Evolutionary conservation across 257 asterid species (phyloP).

Genomic region (Plantago ovata): DNA sequence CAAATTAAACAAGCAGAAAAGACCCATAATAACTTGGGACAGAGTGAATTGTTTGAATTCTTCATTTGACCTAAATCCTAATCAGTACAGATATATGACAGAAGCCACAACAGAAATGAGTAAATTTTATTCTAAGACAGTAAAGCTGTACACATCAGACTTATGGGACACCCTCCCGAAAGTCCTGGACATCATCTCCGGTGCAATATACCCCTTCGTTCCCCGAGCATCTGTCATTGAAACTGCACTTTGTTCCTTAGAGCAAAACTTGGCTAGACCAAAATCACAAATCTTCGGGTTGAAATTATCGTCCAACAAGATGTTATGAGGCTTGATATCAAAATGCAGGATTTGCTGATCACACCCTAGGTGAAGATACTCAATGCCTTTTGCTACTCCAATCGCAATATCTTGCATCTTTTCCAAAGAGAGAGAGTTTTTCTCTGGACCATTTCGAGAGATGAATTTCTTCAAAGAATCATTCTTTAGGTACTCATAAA

Average conservation of each 20-base stretch:
- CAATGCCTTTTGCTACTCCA: slow-evolving; percentile 31
- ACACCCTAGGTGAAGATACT: slow-evolving; percentile 29
- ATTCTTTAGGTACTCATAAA: too few species aligned
- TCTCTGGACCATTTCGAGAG: too few species aligned
- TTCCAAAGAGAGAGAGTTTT: slow-evolving; percentile 14
- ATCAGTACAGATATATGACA: too few species aligned
- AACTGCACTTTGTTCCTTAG: slow-evolving; percentile 22
- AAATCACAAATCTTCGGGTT: slow-evolving; percentile 32
- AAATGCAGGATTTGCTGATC: slow-evolving; percentile 32
- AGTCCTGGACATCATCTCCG: slow-evolving; percentile 24
- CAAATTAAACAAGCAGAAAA: too few species aligned
- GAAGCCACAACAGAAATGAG: too few species aligned
- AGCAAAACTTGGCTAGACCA: slow-evolving; percentile 30
- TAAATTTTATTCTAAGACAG: too few species aligned
- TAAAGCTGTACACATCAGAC: slow-evolving; percentile 25
- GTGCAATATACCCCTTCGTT: slow-evolving; percentile 28
- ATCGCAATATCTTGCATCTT: slow-evolving; percentile 24
- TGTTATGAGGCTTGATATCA: slow-evolving; percentile 36
- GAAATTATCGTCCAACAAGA: slow-evolving; percentile 29
- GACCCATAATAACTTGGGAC: too few species aligned
- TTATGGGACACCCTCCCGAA: slow-evolving; percentile 16
- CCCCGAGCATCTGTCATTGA: slow-evolving; percentile 27
- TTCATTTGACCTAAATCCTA: too few species aligned
- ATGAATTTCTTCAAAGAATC: too few species aligned
- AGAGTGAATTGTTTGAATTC: too few species aligned